Evolutionary conservation across 768 basidiomycete genomes (phyloP), one percentile per base, ranked within the genome.

Genomic region (Boletus rufocinnamomeus): DNA sequence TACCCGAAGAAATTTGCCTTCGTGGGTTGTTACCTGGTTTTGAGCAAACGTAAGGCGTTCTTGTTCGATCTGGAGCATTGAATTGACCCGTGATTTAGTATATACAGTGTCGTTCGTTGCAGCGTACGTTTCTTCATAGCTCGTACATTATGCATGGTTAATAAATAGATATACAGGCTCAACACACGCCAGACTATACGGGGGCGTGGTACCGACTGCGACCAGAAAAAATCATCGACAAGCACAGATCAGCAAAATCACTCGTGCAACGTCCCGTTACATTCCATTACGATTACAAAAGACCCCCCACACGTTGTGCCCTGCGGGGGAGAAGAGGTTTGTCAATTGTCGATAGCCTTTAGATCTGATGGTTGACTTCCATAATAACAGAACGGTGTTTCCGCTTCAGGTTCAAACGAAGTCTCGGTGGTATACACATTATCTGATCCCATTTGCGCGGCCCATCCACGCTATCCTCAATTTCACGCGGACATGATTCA

Each of bases 71-170:
- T n/a, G 11, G 27, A 25, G n/a, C 60, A 19, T 30, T 45, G 38
- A 46, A 52, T 49, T 59, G 47, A 46, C 48, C 30, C 49, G 30
- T 58, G 11, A 35, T 49, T 30, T 55, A 85, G 84, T 86, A n/a
- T 85, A 87, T 60, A 82, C 80, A 0, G 80, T 84, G 51, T 87
- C 86, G 16, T 79, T 85, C 70, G 73, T 88, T 66, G 85, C 86
- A 40, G 84, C 86, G 84, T 85, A 64, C 53, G 82, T 73, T 5
- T 44, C 41, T 44, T 23, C 41, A 25, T 25, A 3, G 2, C 4
- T 0, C 17, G 17, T 47, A 28, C 19, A 28, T 19, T 14, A n/a
- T 25, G 21, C n/a, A 27, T 16, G 25, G 21, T 60, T 62, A 40
- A 57, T 76, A 52, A n/a, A 44, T 76, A 52, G 19, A 44, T 50